Conservation (phyloP, 805 yeast species). For the Starmera quercuum region DNA sequence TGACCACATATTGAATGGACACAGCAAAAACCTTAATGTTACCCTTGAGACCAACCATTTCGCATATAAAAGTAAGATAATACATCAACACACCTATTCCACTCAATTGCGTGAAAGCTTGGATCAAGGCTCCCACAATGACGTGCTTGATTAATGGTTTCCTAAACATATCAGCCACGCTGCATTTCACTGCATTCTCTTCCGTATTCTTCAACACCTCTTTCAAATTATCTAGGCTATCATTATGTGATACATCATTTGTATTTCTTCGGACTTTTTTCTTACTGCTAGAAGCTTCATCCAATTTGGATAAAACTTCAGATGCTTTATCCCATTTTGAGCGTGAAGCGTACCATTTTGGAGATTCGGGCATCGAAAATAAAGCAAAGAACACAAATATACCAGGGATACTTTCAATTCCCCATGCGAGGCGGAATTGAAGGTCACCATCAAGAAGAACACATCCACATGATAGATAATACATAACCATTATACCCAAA, state of each 20-base stretch:
- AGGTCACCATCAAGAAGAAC: slow-evolving; percentile 32
- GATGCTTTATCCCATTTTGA: slow-evolving; percentile 31
- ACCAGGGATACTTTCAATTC: slow-evolving; percentile 48
- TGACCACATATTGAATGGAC: slow-evolving; percentile 32
- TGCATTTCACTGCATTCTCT: slow-evolving; percentile 19
- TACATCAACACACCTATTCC: slow-evolving; percentile 37
- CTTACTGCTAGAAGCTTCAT: slow-evolving; percentile 7
- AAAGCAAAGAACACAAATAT: slow-evolving; percentile 32
- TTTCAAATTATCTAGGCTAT: slow-evolving; percentile 18
- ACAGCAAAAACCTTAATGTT: slow-evolving; percentile 25
- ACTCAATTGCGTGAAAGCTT: slow-evolving; percentile 35
- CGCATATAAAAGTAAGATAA: slow-evolving; percentile 38
- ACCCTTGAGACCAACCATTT: slow-evolving; percentile 36
- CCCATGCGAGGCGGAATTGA: slow-evolving; percentile 61
- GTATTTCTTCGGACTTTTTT: slow-evolving; percentile 2
- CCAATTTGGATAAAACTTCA: slow-evolving; percentile 14
- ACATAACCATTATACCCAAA: slow-evolving; percentile 50
- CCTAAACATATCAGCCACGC: slow-evolving; percentile 26
- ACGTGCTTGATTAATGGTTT: slow-evolving; percentile 26
- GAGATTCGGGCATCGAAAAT: slow-evolving; percentile 46
- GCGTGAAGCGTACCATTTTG: slow-evolving; percentile 43
- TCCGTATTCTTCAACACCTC: slow-evolving; percentile 11
- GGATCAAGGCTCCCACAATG: slow-evolving; percentile 29
- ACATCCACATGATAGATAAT: slow-evolving; percentile 41
- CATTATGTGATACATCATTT: background rate